A percentile compares a stretch with the other conserved stretches of the same genome.
phyloP scores from a whole-genome alignment of 2,329 filamentous ascomycete genomes.

The Fusarium siculi region DNA sequence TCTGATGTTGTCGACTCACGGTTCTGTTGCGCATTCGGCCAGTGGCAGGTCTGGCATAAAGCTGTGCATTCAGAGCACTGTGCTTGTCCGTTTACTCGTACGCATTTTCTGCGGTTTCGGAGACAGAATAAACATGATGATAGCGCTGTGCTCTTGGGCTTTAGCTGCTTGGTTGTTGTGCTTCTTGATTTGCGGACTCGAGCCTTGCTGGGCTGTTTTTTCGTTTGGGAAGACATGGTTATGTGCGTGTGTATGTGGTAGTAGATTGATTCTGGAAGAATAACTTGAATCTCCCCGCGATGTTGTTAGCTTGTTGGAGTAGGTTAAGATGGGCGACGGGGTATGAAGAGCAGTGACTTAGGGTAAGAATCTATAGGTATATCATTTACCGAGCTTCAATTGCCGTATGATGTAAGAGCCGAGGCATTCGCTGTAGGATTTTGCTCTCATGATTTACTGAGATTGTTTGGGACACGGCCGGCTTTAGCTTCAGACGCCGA shows the following conservation, averaged over 20 bases:
- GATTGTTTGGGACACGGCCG: not conserved
- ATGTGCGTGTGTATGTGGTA: too few species aligned
- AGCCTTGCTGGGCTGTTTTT: not conserved
- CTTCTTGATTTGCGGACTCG: not conserved
- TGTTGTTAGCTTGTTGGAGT: not conserved
- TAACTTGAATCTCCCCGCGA: not conserved
- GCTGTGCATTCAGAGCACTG: conserved; percentile 2
- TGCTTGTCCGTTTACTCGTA: not conserved
- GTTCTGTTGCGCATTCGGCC: not conserved
- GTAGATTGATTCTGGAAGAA: not conserved
- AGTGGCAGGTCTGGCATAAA: not conserved
- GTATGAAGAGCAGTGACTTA: not conserved
- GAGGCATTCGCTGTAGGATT: too few species aligned
- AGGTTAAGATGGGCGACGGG: not conserved
- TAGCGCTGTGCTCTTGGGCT: not conserved
- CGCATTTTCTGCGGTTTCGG: not conserved
- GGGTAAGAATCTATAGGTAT: not conserved
- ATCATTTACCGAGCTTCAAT: not conserved
- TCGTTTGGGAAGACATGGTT: not conserved
- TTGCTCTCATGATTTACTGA: not conserved
- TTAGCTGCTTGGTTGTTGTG: not conserved
- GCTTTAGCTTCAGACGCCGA: not conserved
- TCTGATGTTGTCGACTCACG: not conserved
- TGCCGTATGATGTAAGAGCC: not conserved
- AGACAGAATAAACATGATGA: not conserved